These are phyloP conservation scores for Solanum pennellii DNA, from an alignment of 257 asterid genomes.

Conservation along the genomic window DNA sequence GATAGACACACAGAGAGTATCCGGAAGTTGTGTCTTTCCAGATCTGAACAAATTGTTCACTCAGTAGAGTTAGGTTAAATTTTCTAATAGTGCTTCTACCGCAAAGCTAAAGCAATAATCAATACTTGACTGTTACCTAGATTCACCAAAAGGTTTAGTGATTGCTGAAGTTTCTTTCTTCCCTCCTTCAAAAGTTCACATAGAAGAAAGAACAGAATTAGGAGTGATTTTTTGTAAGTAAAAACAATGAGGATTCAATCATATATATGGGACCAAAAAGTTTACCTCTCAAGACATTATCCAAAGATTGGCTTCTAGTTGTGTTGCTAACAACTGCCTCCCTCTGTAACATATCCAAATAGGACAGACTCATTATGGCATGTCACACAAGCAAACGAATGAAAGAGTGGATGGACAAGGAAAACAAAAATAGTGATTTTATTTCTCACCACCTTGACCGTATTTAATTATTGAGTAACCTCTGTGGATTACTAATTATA, in stretches of 20 bases:
- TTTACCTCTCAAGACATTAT: conserved; percentile 84
- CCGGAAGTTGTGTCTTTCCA: conserved; percentile 98
- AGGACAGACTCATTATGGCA: not conserved
- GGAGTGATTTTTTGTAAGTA: not conserved
- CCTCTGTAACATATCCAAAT: conserved; percentile 35
- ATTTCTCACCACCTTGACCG: not conserved
- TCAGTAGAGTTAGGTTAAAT: not conserved
- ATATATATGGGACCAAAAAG: not conserved
- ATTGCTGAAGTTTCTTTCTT: conserved; percentile 58
- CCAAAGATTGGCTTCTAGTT: conserved; percentile 88
- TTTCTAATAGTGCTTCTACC: not conserved
- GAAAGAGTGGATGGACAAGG: not conserved
- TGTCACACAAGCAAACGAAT: not conserved
- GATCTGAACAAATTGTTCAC: conserved; percentile 45
- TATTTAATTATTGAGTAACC: not conserved
- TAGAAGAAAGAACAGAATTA: not conserved
- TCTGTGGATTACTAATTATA: not conserved
- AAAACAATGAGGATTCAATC: not conserved
- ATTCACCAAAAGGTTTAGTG: conserved; percentile 95
- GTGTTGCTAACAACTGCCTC: conserved; percentile 65
- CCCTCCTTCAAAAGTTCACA: conserved; percentile 46
- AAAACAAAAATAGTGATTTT: not conserved
- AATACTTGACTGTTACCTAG: conserved; percentile 37
- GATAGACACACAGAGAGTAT: conserved; percentile 94
- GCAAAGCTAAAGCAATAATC: not conserved